Percentiles rank a stretch among this genome's conserved stretches.
These are phyloP conservation scores for Bruguiera parviflora DNA, from an alignment of 345 rosid species.

Conservation along the genomic window DNA sequence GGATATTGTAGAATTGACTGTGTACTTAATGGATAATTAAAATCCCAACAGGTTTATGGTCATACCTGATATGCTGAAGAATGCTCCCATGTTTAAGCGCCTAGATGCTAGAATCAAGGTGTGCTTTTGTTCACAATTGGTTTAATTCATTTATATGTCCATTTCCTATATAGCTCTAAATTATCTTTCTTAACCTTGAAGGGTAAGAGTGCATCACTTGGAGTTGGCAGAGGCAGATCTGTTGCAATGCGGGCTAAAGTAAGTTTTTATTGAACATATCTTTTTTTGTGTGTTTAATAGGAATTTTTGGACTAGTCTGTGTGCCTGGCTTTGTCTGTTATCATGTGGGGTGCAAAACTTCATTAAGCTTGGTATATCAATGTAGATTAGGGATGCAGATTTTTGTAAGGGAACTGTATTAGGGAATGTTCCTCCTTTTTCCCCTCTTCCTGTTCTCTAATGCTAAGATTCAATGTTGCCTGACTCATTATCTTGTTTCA, in stretches of 20 bases:
- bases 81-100: conserved; percentile 97
- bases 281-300: neutral
- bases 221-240: conserved; percentile 93
- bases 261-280: conserved; percentile 23
- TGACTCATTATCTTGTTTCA: neutral
- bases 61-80: conserved; percentile 98
- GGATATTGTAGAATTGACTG: neutral
- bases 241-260: conserved; percentile 89
- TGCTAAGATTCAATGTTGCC: conserved; percentile 1
- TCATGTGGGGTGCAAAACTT: neutral
- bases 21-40: neutral
- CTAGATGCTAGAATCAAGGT: conserved; percentile 86
- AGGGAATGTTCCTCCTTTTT: neutral
- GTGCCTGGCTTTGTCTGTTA: neutral
- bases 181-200: conserved; percentile 27
- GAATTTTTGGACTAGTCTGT: neutral
- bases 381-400: neutral
- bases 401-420: neutral
- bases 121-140: conserved; percentile 9
- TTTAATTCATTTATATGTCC: conserved; percentile 1
- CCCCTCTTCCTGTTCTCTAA: neutral
- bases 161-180: conserved; percentile 2
- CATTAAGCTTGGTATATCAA: neutral
- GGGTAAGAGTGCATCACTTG: conserved; percentile 89
- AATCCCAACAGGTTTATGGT: conserved; percentile 77